phyloP scores from a whole-genome alignment of 1,139 yeast genomes.

The Cylindricascospora bacillispora region DNA sequence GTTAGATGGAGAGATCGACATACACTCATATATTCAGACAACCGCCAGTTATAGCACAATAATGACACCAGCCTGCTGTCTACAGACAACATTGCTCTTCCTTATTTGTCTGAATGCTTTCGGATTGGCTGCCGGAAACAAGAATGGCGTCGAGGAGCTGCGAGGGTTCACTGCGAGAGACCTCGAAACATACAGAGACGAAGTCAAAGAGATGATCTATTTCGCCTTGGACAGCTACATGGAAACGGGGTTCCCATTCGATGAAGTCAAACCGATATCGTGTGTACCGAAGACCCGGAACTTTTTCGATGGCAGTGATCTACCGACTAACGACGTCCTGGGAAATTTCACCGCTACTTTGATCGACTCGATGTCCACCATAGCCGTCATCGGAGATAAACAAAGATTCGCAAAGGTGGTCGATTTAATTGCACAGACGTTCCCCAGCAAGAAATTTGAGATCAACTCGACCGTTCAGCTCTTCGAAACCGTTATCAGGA shows the following conservation, averaged over 20 bases:
- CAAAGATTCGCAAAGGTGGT: conserved; percentile 40
- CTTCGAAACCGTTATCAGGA: conserved; percentile 71
- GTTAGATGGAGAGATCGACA: too few species aligned
- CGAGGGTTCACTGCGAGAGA: too few species aligned
- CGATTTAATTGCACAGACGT: conserved; percentile 30
- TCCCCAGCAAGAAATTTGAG: conserved; percentile 33
- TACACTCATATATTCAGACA: too few species aligned
- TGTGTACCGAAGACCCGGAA: conserved; percentile 65
- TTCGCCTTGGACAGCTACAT: conserved; percentile 75
- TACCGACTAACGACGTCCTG: conserved; percentile 65
- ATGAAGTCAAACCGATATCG: conserved; percentile 64
- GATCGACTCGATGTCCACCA: conserved; percentile 67
- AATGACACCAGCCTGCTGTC: too few species aligned
- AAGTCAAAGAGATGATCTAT: conserved; percentile 46
- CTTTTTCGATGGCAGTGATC: conserved; percentile 37
- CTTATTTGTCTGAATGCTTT: too few species aligned
- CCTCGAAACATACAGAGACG: conserved; percentile 33
- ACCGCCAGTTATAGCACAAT: too few species aligned
- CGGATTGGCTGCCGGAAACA: too few species aligned
- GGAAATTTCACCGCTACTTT: conserved; percentile 75
- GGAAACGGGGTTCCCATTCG: conserved; percentile 63
- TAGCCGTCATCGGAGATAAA: conserved; percentile 58
- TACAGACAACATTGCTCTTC: too few species aligned
- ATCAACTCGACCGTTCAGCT: conserved; percentile 69
- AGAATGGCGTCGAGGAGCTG: too few species aligned